A percentile compares a stretch with the other conserved stretches of the same genome.
Evolutionary conservation across 169 alveolate species (phyloP).

Genomic region (Cryptosporidium viatorum): DNA sequence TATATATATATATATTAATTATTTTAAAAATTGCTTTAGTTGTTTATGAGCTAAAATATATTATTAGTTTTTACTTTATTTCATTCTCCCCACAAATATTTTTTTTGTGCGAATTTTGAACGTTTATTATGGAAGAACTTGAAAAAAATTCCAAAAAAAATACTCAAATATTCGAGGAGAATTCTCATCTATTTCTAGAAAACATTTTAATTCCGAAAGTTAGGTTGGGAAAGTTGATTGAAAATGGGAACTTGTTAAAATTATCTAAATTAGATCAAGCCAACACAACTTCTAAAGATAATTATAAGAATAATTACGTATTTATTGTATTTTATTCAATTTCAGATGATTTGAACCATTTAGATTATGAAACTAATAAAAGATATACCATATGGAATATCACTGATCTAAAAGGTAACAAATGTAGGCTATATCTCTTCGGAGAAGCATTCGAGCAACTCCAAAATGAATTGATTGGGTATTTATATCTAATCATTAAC

Average conservation of each 20-base stretch:
- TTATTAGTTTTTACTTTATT: not conserved
- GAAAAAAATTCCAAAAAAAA: not conserved
- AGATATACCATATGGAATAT: constrained; percentile 23
- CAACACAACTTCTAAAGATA: not conserved
- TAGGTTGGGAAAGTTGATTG: constrained; percentile 1
- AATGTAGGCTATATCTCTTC: constrained; percentile 36
- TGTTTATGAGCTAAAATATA: too few species aligned
- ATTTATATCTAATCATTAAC: constrained; percentile 32
- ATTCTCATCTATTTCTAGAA: constrained; percentile 23
- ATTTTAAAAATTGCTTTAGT: not conserved
- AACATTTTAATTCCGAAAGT: not conserved
- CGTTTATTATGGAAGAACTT: not conserved
- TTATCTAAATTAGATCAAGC: constrained; percentile 3
- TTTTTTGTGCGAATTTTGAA: not conserved
- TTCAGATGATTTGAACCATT: not conserved
- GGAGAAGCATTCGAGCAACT: constrained; percentile 8
- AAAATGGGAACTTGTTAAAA: not conserved
- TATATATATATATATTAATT: not conserved
- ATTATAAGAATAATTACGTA: not conserved
- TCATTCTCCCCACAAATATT: not conserved
- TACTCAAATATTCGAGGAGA: constrained; percentile 35
- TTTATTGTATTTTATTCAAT: constrained; percentile 28
- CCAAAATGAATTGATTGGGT: constrained; percentile 11
- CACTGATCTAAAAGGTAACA: constrained; percentile 30
- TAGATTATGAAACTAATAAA: not conserved